phyloP scores from a whole-genome alignment of 2,329 filamentous ascomycete species.

The Kalaharituber pfeilii region DNA sequence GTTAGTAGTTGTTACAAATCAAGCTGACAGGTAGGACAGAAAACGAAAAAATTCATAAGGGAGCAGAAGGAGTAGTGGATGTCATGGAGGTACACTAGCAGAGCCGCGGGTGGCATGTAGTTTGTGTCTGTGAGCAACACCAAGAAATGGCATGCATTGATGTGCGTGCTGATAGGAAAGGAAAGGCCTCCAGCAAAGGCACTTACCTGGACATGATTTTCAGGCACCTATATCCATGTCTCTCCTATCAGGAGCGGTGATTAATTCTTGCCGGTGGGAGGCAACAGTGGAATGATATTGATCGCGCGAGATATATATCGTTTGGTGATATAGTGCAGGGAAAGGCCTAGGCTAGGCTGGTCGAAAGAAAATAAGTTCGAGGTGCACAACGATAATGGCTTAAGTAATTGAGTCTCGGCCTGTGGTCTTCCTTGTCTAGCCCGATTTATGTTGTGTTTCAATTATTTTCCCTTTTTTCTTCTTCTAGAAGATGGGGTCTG shows the following conservation, averaged over 20 bases:
- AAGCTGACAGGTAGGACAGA: not conserved
- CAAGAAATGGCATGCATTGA: not conserved
- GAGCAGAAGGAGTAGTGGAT: too few species aligned
- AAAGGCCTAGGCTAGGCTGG: not conserved
- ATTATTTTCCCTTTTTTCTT: too few species aligned
- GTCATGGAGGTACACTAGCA: not conserved
- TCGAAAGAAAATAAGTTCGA: too few species aligned
- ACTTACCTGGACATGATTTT: slow-evolving; percentile 1
- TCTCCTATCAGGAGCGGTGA: not conserved
- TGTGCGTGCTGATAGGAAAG: too few species aligned
- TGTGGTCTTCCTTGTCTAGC: not conserved
- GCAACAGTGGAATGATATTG: not conserved
- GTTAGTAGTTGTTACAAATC: not conserved
- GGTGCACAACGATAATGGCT: not conserved
- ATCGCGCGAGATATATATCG: not conserved
- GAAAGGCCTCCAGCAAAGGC: not conserved
- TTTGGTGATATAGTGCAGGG: not conserved
- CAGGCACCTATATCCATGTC: slow-evolving; percentile 1
- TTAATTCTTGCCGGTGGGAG: not conserved
- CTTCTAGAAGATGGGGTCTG: too few species aligned
- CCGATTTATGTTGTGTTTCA: too few species aligned
- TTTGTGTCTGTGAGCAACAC: not conserved
- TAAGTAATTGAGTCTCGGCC: not conserved
- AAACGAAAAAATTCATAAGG: not conserved
- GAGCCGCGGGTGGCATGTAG: not conserved